Base-by-base conservation (phyloP, 2,329 filamentous ascomycete species). In the Pseudogymnoascus sp. region DNA sequence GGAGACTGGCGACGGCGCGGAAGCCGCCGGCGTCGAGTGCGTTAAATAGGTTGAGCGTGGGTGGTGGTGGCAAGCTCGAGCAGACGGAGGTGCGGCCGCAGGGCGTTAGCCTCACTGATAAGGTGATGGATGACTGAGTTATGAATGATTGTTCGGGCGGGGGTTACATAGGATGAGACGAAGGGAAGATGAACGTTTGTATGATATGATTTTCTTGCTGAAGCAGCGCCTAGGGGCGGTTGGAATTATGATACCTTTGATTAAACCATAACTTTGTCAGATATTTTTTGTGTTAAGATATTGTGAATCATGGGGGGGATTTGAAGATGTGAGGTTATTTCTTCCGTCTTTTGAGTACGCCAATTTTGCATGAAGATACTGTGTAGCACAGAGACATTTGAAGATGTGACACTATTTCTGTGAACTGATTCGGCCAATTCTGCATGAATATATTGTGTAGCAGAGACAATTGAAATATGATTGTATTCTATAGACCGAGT, bases 51-150 rank as follows among this genome's bases (percentile, higher is more conserved):
- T 70, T 71, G 64, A 73, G 70, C 61, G 67, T 71, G 14, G 72
- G 67, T 3, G 70, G 68, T 67, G 50, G 65, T 35, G 68, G 65
- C 33, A 74, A 74, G 42, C 73, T 72, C 64, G 75, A 77, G 66
- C 73, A 73, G 64, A 74, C 76, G 66, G 75, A 75, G 59, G 64
- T 68, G 63, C 73, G 73, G 62, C 69, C 71, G 53, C 74, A 77
- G 60, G 84, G 86, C 5, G 87, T 91, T 44, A 87, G 85, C 68
- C 78, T 92, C 70, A 84, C 85, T 70, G 89, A 92, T 73, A 86
- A 84, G 75, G 86, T 88, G n/a, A 90, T 91, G 86, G 87, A 91
- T 75, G 87, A 90, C 75, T 90, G 75, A 73, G 50, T 56, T 65
- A 33, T 33, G 23, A 28, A 50, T 50, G 50, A 56, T 33, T 33